Conservation (phyloP, 345 rosid species). For the Abelmoschus esculentus region DNA sequence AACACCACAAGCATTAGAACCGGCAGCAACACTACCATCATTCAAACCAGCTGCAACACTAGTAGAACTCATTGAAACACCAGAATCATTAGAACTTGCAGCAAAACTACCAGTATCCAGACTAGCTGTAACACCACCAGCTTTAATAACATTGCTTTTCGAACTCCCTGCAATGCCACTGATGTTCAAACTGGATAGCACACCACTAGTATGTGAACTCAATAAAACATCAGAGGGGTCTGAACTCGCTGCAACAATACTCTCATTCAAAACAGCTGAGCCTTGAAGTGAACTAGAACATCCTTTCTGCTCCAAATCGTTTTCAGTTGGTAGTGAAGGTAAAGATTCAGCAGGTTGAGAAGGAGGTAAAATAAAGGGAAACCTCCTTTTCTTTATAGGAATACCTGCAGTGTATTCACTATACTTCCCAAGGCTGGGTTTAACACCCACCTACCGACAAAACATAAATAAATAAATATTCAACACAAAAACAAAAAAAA, state of each 20-base stretch:
- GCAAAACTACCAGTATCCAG: neutral
- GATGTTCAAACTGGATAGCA: constrained; percentile 3
- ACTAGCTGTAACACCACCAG: constrained; percentile 10
- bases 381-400: constrained; percentile 85
- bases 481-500: constrained; percentile 7
- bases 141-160: neutral
- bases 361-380: constrained; percentile 31
- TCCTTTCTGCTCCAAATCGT: constrained; percentile 18
- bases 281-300: constrained; percentile 16
- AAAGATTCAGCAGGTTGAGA: constrained; percentile 36
- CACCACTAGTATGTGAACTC: neutral
- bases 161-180: constrained; percentile 8
- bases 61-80: constrained; percentile 15
- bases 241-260: constrained; percentile 13
- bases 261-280: constrained; percentile 24
- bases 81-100: constrained; percentile 10
- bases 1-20: constrained; percentile 17
- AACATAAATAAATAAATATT: constrained; percentile 24
- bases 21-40: constrained; percentile 9
- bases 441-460: constrained; percentile 42
- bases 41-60: neutral
- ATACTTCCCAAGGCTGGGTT: constrained; percentile 36
- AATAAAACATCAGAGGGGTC: constrained; percentile 2
- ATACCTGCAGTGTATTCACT: constrained; percentile 50
- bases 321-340: constrained; percentile 14